Evolutionary conservation across 2,329 filamentous ascomycete genomes (phyloP), one percentile per base, ranked within the genome.

Genomic region (Metarhizium anisopliae): DNA sequence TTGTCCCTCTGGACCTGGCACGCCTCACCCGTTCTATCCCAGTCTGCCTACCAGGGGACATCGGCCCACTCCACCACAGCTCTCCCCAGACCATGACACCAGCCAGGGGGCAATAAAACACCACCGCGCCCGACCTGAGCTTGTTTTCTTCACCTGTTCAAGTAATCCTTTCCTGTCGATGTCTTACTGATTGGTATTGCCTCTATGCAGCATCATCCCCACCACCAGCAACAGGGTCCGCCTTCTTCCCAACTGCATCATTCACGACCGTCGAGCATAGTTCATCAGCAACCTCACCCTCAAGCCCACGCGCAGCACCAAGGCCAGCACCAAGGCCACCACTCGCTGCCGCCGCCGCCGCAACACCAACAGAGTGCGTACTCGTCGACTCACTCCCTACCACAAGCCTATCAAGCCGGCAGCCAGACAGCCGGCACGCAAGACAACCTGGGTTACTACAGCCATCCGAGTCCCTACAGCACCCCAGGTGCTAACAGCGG

Each of bases 391-490:
- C 83, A 89, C 74, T 79, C 84, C 29, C 73, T 80, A 61, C 77
- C 86, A 64, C 80, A 82, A 64, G 76, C 82, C 65, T 94, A 94
- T 72, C 83, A 86, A 60, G 80, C 84, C 60, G 77, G 84, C 56
- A 78, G 80, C 61, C 84, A 86, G 68, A 77, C 81, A 29, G 75
- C 79, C 56, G 82, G 76, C 66, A 79, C 80, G 49, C 85, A 86
- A 66, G 88, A 95, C 57, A 70, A 64, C 63, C 74, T 88, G 53
- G 80, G 84, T 64, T 95, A 93, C 72, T 84, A 87, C 67, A 82
- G 87, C 57, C 89, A 94, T 68, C 83, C 88, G 60, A 90, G 85
- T 69, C 83, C 89, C 11, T 95, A 95, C 76, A 91, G 87, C 74
- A 87, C 89, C 55, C 85, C 89, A 63, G 90, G 87, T 74, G 83